Base-by-base conservation (phyloP, 768 basidiomycete species). In the Amanita molliuscula region DNA sequence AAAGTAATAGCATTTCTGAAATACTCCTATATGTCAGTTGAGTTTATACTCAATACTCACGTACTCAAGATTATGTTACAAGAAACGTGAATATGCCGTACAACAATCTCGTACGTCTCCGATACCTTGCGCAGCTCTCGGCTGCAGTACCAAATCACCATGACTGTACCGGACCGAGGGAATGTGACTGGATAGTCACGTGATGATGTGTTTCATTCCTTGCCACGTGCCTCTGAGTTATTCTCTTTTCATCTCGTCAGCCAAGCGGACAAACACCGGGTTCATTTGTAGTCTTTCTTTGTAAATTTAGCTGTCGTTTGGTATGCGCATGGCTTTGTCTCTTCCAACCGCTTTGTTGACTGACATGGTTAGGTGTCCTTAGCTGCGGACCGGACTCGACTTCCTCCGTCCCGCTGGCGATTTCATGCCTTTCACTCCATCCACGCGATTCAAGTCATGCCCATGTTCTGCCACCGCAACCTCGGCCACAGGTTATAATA, bases 221-320 rank as follows among this genome's bases (percentile, higher is more conserved):
- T 25, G 25, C 26, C 26, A 16, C 16, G 42, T 28, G 42, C 26
- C 42, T n/a, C n/a, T n/a, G n/a, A 16, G 9, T n/a, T 9, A 28
- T 44, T 29, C 16, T 16, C 28, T 25, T 15, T 15, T 40, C 38
- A 1, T 26, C 7, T 28, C 25, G 40, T 42, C 26, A 44, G 13
- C n/a, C 28, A 26, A 26, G 28, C 10, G 23, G 35, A 11, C 15
- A 5, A 25, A 18, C 44, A 18, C 29, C 20, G 16, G 28, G 15
- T 33, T 18, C 29, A 35, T 20, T 34, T 46, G 44, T 34, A 46
- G 9, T 46, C 44, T 21, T 33, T 46, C 44, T 45, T 45, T 46
- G 16, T 46, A 46, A 35, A 16, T 29, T 33, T 46, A 46, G 16
- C 29, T 23, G 44, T 33, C 44, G 18, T 46, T 34, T 16, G 28